Evolutionary conservation across 371 early-diverging fungal genomes (phyloP), one percentile per base, ranked within the genome.

Genomic region (Mortierella sp.): DNA sequence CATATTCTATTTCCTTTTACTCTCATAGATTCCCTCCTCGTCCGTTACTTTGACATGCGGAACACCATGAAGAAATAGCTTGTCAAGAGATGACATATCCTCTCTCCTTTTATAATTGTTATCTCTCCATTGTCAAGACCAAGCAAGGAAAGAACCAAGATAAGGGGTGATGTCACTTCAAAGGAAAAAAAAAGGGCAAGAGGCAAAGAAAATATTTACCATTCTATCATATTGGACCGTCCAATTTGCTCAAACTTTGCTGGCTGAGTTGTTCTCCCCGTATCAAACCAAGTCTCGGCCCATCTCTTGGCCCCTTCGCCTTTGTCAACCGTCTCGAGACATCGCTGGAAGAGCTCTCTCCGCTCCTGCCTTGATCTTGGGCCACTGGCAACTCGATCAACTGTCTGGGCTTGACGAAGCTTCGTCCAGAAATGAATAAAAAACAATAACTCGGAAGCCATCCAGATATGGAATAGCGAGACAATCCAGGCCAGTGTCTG

Each of bases 171-270:
- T n/a, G 13, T 4, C 40, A 38, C 21, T 33, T 45, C 58, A 58
- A 53, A 38, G 1, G 3, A 15, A 38, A 38, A 38, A 60, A 53
- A 33, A 64, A 50, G 52, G 21, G 50, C 33, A 57, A n/a, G 40
- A 21, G 21, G 8, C 36, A 57, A 33, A 32, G 8, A 43, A 57
- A 33, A 16, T 21, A 72, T 67, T 83, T 84, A 88, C 90, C 90
- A 89, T 72, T 89, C 88, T 33, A 86, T 84, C 40, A 88, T 75
- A 67, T 89, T 89, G 28, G 87, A 86, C 16, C 87, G 81, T 21
- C 82, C 76, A 58, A 89, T 77, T 13, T 87, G 85, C 36, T 84
- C 77, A 81, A 87, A 72, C 40, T 65, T 65, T 10, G 65, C 68
- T 8, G 88, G 88, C 21, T 79, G 77, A 11, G 63, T 64, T 4